Percentiles rank a stretch among this genome's conserved stretches.
phyloP scores from a whole-genome alignment of 768 basidiomycete species.

The Rhodotorula diobovata region DNA sequence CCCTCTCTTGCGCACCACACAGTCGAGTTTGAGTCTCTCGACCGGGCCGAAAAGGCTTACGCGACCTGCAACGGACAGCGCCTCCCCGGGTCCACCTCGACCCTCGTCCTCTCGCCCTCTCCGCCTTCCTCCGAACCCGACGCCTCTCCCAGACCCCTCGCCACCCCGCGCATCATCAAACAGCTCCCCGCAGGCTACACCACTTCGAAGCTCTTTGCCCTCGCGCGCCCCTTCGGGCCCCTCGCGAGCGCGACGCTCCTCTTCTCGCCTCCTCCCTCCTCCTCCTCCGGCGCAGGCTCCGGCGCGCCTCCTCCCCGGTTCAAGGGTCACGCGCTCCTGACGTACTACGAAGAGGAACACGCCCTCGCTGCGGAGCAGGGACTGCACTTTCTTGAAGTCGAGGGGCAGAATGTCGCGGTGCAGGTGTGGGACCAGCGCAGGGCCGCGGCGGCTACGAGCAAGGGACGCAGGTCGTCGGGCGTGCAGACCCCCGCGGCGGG shows the following conservation, averaged over 20 bases:
- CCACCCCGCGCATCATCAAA: conserved; percentile 74
- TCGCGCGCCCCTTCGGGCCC: conserved; percentile 78
- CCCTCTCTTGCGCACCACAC: not conserved
- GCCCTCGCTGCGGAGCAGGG: conserved; percentile 15
- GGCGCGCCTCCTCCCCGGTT: conserved; percentile 10
- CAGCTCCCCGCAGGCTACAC: conserved; percentile 67
- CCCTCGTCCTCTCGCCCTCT: conserved; percentile 43
- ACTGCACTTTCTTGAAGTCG: conserved; percentile 35
- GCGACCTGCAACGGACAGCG: conserved; percentile 16
- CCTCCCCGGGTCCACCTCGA: not conserved
- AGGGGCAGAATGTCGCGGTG: conserved; percentile 23
- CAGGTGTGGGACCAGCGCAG: conserved; percentile 17
- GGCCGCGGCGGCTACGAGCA: not conserved
- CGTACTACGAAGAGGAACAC: conserved; percentile 45
- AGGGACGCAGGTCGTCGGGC: not conserved
- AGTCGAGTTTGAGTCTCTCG: conserved; percentile 30
- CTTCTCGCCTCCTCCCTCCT: conserved; percentile 15
- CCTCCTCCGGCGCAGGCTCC: not conserved
- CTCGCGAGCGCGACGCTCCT: conserved; percentile 47
- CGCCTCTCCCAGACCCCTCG: conserved; percentile 66
- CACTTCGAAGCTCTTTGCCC: conserved; percentile 72
- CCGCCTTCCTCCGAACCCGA: conserved; percentile 49
- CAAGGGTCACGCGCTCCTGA: conserved; percentile 28
- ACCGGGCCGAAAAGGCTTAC: conserved; percentile 30
- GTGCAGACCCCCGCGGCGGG: too few species aligned